These are phyloP conservation scores for Melanomma pulvis-pyrius DNA, from an alignment of 495 filamentous ascomycete species.

Conservation along the genomic window DNA sequence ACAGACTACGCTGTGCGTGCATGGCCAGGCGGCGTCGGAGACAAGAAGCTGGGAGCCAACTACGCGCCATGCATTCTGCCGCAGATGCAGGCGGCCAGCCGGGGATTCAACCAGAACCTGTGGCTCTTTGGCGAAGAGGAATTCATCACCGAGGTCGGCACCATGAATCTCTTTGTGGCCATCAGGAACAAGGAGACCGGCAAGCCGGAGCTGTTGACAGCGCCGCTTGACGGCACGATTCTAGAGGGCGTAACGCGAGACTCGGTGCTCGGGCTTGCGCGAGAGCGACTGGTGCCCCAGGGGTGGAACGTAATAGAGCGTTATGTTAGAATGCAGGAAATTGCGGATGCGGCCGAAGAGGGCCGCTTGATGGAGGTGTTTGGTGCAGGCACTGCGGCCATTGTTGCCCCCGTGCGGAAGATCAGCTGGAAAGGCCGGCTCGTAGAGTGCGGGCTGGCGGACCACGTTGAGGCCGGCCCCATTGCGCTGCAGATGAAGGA, in stretches of 20 bases:
- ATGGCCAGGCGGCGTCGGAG: conserved; percentile 95
- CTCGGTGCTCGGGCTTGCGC: conserved; percentile 78
- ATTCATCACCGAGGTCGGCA: conserved; percentile 92
- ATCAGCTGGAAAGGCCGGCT: conserved; percentile 82
- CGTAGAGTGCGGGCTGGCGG: conserved; percentile 74
- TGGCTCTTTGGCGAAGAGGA: conserved; percentile 97
- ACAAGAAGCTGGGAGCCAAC: conserved; percentile 97
- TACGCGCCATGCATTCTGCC: conserved; percentile 96
- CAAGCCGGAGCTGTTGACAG: conserved; percentile 85
- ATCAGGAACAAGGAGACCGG: conserved; percentile 80
- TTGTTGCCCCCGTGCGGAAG: conserved; percentile 77
- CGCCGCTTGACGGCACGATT: conserved; percentile 95
- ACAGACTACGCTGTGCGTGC: conserved; percentile 93
- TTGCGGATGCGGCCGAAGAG: conserved; percentile 77
- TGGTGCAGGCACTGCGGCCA: conserved; percentile 86
- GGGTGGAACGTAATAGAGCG: conserved; percentile 88
- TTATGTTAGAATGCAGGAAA: conserved; percentile 83
- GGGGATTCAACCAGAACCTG: conserved; percentile 96
- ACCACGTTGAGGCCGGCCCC: conserved; percentile 82
- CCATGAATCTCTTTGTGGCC: conserved; percentile 95
- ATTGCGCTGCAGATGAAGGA: conserved; percentile 83
- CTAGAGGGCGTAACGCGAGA: conserved; percentile 92
- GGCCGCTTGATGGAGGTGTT: conserved; percentile 90
- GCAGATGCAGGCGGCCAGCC: conserved; percentile 82
- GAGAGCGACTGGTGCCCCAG: conserved; percentile 77